Evolutionary conservation across 805 yeast species (phyloP).

Genomic region (Saccharomyces kudriavzevii): DNA sequence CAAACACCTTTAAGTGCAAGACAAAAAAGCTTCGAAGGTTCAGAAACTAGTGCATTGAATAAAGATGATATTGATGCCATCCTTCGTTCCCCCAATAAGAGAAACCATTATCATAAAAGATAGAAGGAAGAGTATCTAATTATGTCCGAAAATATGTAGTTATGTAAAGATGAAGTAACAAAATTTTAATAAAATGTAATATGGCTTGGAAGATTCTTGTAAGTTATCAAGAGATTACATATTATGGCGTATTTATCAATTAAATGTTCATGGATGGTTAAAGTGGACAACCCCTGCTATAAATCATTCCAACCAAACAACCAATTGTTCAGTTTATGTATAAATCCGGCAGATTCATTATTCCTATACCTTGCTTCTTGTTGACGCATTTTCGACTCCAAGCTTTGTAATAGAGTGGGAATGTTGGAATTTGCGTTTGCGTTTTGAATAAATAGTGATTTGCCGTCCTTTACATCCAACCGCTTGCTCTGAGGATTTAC

Average conservation of each 20-base stretch:
- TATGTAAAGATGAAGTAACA: neutral
- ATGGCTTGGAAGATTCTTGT: neutral
- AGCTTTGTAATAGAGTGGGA: constrained; percentile 20
- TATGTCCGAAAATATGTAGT: neutral
- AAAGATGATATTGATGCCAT: neutral
- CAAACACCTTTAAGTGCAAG: constrained; percentile 1
- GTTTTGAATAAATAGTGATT: constrained; percentile 27
- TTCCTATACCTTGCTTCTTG: constrained; percentile 10
- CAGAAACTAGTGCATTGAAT: neutral
- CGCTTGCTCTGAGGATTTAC: constrained; percentile 7
- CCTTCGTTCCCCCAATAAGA: neutral
- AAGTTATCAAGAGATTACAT: neutral
- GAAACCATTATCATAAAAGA: neutral
- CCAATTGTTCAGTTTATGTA: constrained; percentile 37
- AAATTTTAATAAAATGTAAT: neutral
- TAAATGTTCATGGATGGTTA: neutral
- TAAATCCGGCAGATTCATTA: constrained; percentile 13
- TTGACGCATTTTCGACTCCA: constrained; percentile 26
- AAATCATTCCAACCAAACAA: constrained; percentile 49
- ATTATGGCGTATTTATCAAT: neutral
- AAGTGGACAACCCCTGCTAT: constrained; percentile 4
- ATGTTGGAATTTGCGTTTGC: constrained; percentile 10
- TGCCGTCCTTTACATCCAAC: constrained; percentile 33
- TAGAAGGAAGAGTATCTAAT: neutral
- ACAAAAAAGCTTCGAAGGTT: neutral